phyloP scores from a whole-genome alignment of 192 early-diverging fungal species.

The Backusella circina region DNA sequence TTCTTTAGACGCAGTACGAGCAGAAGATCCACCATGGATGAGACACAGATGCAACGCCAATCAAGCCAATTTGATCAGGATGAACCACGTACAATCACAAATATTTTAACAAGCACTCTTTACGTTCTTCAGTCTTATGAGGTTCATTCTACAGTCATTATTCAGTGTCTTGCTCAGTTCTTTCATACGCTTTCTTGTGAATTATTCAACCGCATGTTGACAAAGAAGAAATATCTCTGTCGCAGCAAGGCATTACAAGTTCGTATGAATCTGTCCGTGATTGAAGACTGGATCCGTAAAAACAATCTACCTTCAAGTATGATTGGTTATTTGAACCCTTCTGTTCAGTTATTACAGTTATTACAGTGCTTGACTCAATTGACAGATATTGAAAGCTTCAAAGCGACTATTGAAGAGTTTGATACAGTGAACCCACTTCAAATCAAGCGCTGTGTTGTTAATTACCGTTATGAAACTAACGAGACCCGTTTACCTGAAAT shows the following conservation, averaged over 20 bases:
- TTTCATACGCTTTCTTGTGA: slow-evolving; percentile 75
- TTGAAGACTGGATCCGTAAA: slow-evolving; percentile 84
- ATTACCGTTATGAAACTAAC: slow-evolving; percentile 90
- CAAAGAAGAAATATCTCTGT: slow-evolving; percentile 66
- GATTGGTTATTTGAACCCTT: slow-evolving; percentile 55
- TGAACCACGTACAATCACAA: slow-evolving; percentile 69
- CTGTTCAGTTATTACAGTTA: slow-evolving; percentile 80
- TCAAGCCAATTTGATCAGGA: not conserved
- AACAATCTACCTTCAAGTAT: slow-evolving; percentile 42
- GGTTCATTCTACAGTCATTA: slow-evolving; percentile 71
- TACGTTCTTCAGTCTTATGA: slow-evolving; percentile 68
- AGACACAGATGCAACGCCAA: not conserved
- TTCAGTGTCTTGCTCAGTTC: slow-evolving; percentile 71
- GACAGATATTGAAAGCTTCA: slow-evolving; percentile 65
- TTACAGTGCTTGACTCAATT: slow-evolving; percentile 75
- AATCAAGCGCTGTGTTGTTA: slow-evolving; percentile 67
- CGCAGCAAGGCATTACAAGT: slow-evolving; percentile 82
- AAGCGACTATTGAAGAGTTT: slow-evolving; percentile 67
- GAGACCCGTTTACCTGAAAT: slow-evolving; percentile 72
- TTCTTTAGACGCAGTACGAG: slow-evolving; percentile 43
- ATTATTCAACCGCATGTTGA: slow-evolving; percentile 85
- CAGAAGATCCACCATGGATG: slow-evolving; percentile 16
- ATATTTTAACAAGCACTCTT: slow-evolving; percentile 66
- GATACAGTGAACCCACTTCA: slow-evolving; percentile 68
- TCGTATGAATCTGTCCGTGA: slow-evolving; percentile 73